phyloP scores from a whole-genome alignment of 106 monocot genomes.

The Agapanthus africanus region DNA sequence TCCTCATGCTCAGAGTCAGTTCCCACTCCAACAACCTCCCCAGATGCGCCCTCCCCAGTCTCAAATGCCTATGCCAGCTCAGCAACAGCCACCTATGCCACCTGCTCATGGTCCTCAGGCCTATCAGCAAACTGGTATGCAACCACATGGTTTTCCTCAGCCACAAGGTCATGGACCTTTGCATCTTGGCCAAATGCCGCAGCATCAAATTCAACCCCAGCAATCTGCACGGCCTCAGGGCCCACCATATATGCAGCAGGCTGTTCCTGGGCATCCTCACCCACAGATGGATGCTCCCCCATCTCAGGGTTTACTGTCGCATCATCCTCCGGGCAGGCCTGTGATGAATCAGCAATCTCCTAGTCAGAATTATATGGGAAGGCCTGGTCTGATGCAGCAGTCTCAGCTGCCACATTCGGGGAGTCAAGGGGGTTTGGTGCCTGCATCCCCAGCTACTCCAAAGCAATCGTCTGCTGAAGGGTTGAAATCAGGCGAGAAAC shows the following conservation, averaged over 20 bases:
- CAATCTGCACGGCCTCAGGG: conserved; percentile 37
- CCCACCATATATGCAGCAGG: conserved; percentile 26
- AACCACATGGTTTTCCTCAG: conserved; percentile 26
- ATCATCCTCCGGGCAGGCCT: conserved; percentile 19
- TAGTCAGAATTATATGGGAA: too few species aligned
- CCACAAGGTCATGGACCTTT: conserved; percentile 18
- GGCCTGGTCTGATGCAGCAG: conserved; percentile 8
- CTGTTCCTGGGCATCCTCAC: conserved; percentile 12
- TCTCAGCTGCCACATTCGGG: background rate
- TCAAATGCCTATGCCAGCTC: conserved; percentile 34
- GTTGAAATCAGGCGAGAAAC: conserved; percentile 16
- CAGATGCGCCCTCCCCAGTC: conserved; percentile 40
- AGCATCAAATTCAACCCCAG: conserved; percentile 27
- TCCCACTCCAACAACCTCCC: conserved; percentile 38
- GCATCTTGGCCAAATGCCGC: conserved; percentile 21
- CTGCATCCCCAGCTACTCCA: background rate
- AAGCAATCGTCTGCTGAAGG: conserved; percentile 17
- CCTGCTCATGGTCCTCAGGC: conserved; percentile 13
- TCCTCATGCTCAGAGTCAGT: conserved; percentile 34
- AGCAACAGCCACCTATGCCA: conserved; percentile 25
- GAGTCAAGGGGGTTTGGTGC: conserved; percentile 6
- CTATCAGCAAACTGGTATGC: too few species aligned
- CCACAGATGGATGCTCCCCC: conserved; percentile 14
- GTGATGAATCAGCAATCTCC: conserved; percentile 1
- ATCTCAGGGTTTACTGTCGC: conserved; percentile 11